phyloP scores from a whole-genome alignment of 495 filamentous ascomycete species.

The Aspergillus sparsus region DNA sequence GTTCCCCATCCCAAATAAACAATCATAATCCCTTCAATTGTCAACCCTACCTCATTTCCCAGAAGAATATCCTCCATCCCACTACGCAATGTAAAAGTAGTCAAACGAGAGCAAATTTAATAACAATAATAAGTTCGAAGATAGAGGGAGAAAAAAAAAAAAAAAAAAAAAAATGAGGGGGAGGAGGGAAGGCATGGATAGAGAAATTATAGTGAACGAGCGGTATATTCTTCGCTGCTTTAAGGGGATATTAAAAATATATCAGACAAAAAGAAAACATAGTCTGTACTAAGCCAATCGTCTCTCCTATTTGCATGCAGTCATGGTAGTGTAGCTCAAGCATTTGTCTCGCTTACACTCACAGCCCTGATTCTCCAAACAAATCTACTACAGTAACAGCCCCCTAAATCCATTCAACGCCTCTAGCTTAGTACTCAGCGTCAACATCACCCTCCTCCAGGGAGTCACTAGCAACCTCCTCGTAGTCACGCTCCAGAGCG shows the following conservation, averaged over 20 bases:
- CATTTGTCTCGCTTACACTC: slow-evolving; percentile 24
- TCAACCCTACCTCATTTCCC: too few relatives aligned
- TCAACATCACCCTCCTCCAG: slow-evolving; percentile 84
- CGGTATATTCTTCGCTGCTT: slow-evolving; percentile 48
- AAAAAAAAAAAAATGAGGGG: slow-evolving; percentile 3
- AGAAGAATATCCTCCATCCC: too few relatives aligned
- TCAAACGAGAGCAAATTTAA: background rate
- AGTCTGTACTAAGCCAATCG: slow-evolving; percentile 46
- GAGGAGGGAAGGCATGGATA: background rate
- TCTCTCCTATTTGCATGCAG: slow-evolving; percentile 47
- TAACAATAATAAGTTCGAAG: too few relatives aligned
- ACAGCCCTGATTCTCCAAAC: slow-evolving; percentile 29
- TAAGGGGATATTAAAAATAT: slow-evolving; percentile 51
- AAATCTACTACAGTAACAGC: slow-evolving; percentile 21
- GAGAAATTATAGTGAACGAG: slow-evolving; percentile 32
- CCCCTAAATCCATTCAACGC: slow-evolving; percentile 19
- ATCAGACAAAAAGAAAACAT: slow-evolving; percentile 46
- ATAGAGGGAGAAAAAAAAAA: background rate
- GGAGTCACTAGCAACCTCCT: slow-evolving; percentile 97
- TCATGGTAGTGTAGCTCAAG: slow-evolving; percentile 31
- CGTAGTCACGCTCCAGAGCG: slow-evolving; percentile 97
- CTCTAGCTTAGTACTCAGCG: slow-evolving; percentile 83
- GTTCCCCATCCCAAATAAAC: too few relatives aligned
- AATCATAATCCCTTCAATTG: too few relatives aligned
- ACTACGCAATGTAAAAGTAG: too few relatives aligned